These are phyloP conservation scores for Monosporascus sp. DNA, from an alignment of 2,329 filamentous ascomycete species.

Conservation along the genomic window DNA sequence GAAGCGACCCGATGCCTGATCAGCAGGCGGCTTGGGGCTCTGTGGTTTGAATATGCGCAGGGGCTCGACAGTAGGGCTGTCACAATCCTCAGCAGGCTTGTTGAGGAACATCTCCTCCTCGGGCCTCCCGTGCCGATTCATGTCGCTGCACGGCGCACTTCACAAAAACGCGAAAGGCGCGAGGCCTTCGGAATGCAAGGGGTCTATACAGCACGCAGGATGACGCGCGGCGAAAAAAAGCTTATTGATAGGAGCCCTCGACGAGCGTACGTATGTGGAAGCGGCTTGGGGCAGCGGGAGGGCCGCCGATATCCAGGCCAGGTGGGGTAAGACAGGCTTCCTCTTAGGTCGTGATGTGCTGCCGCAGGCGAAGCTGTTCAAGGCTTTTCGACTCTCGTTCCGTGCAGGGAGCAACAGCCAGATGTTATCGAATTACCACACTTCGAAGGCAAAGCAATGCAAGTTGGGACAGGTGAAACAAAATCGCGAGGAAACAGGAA, in stretches of 20 bases:
- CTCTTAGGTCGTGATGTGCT: neutral
- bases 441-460: constrained; percentile 4
- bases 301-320: constrained; percentile 16
- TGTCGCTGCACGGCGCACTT: constrained; percentile 29
- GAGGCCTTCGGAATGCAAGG: constrained; percentile 5
- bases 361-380: constrained; percentile 10
- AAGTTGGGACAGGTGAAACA: constrained; percentile 16
- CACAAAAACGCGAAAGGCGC: constrained; percentile 15
- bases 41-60: constrained; percentile 79
- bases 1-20: constrained; percentile 35
- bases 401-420: constrained; percentile 3
- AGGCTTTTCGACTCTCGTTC: constrained; percentile 1
- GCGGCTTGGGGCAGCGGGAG: constrained; percentile 3
- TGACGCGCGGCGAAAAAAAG: constrained; percentile 15
- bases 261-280: neutral
- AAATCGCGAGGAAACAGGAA: constrained; percentile 10
- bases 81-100: constrained; percentile 48
- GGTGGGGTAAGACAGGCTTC: constrained; percentile 19
- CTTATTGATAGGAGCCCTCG: constrained; percentile 19
- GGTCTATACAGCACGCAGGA: constrained; percentile 9
- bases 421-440: constrained; percentile 7
- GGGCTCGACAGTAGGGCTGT: constrained; percentile 77
- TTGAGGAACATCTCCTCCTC: constrained; percentile 82
- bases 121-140: constrained; percentile 58
- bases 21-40: constrained; percentile 50